Percentiles rank a stretch among this genome's conserved stretches.
Conservation (phyloP, 1,284 basidiomycete species). For the Cystobasidiaceae sp. region DNA sequence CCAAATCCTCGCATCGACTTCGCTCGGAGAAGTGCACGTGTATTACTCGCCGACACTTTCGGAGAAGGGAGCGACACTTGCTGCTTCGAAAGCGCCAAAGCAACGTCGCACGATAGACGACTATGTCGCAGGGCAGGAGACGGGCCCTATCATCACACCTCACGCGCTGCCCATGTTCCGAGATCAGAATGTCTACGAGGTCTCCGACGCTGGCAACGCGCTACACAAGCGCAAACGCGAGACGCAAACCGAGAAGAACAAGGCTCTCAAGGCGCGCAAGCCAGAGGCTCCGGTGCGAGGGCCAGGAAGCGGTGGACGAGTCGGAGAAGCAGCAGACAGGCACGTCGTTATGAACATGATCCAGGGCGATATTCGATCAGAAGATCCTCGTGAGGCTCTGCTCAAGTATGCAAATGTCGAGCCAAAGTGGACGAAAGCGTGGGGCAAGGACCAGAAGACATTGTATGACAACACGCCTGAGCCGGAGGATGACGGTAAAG, state of each 20-base stretch:
- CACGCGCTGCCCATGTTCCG: slow-evolving; percentile 83
- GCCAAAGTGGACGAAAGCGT: slow-evolving; percentile 27
- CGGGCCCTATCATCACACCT: slow-evolving; percentile 73
- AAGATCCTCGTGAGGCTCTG: slow-evolving; percentile 92
- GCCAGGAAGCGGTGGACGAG: slow-evolving; percentile 83
- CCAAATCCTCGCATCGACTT: slow-evolving; percentile 80
- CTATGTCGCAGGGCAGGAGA: slow-evolving; percentile 55
- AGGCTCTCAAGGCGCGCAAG: slow-evolving; percentile 80
- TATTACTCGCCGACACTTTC: slow-evolving; percentile 84
- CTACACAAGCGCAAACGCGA: slow-evolving; percentile 41
- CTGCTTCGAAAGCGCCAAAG: slow-evolving; percentile 59
- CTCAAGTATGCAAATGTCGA: slow-evolving; percentile 74
- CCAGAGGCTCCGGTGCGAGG: slow-evolving; percentile 88
- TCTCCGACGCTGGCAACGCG: slow-evolving; percentile 42
- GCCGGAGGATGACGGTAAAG: slow-evolving; percentile 3
- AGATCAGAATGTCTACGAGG: slow-evolving; percentile 59
- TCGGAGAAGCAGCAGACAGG: slow-evolving; percentile 91
- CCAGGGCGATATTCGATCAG: slow-evolving; percentile 75
- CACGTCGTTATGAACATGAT: slow-evolving; percentile 91
- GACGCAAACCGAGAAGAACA: slow-evolving; percentile 69
- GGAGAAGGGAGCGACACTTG: slow-evolving; percentile 82
- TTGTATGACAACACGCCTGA: slow-evolving; percentile 14
- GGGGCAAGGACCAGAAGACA: slow-evolving; percentile 29
- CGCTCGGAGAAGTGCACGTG: slow-evolving; percentile 81
- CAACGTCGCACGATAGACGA: slow-evolving; percentile 72